Evolutionary conservation across 352 stramenopile species (phyloP), one percentile per base, ranked within the genome.

Genomic region (Saprolegnia parasitica): DNA sequence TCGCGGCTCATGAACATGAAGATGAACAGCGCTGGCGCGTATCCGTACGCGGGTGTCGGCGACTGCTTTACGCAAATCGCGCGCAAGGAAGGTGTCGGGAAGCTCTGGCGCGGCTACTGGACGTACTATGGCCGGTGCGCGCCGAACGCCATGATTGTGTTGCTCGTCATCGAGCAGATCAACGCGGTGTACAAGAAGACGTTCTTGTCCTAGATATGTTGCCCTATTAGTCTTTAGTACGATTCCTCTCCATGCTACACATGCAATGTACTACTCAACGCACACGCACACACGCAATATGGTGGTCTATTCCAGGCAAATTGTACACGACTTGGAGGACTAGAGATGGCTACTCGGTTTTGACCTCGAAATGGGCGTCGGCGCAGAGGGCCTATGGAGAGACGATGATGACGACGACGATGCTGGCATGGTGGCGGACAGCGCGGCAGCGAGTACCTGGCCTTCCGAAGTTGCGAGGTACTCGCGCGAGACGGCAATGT

Each of bases 101-200:
- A 97, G 72, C 96, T 99, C 50, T 99, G 97, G 88, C 95, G 84
- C 64, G 97, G 97, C 37, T 99, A 99, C 83, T 95, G 88, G 74
- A 98, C 97, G 2, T 99, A 99, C 79, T 99, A 99, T 84, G 96
- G 89, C 70, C 89, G 97, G 71, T 99, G 96, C 77, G 97, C 97
- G 26, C 97, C 97, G 15, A 98, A 99, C 85, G 96, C 97, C n/a
- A 99, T 99, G 97, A 99, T 99, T 77, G 98, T 99, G 73, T 83
- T 99, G 67, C 80, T 99, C 46, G 96, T 97, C 5, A 97, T 99
- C 71, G 96, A 99, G 75, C 88, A 96, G 73, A 87, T 96, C 65
- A 98, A 98, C 73, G 84, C 79, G 45, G 61, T 86, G 37, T 97
- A 96, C 79, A 84, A 85, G 67, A 81, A 79, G 71, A 60, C 78